Conservation (phyloP, 306 rosid genomes). For the Inga oerstediana region DNA sequence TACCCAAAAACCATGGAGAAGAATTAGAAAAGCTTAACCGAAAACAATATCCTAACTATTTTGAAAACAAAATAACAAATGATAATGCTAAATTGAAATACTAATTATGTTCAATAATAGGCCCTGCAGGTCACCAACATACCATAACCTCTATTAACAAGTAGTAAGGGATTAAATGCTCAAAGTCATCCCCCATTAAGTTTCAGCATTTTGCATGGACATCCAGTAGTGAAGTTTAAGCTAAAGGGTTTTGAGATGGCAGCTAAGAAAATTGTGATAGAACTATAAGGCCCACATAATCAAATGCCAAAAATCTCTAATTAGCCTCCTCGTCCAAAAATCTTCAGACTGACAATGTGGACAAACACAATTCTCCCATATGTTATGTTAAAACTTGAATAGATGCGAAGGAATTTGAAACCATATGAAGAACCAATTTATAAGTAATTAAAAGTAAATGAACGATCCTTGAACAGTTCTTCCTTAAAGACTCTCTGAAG, state of each 20-base stretch:
- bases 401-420: background rate
- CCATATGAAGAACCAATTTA: conserved; percentile 8
- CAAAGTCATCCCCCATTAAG: background rate
- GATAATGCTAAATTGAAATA: background rate
- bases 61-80: background rate
- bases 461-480: background rate
- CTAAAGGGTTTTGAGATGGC: background rate
- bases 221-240: background rate
- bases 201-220: background rate
- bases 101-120: background rate
- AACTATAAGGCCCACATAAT: background rate
- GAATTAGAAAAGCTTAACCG: background rate
- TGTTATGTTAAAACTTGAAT: background rate
- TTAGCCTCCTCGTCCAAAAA: background rate
- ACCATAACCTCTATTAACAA: background rate
- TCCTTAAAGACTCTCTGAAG: background rate
- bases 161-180: background rate
- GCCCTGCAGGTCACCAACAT: background rate
- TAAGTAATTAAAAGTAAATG: background rate
- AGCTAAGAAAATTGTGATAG: background rate
- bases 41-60: background rate
- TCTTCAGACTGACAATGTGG: background rate
- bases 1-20: background rate
- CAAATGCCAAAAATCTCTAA: background rate
- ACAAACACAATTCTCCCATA: background rate